These are phyloP conservation scores for Colletotrichum sidae DNA, from an alignment of 2,329 filamentous ascomycete species.

Conservation along the genomic window DNA sequence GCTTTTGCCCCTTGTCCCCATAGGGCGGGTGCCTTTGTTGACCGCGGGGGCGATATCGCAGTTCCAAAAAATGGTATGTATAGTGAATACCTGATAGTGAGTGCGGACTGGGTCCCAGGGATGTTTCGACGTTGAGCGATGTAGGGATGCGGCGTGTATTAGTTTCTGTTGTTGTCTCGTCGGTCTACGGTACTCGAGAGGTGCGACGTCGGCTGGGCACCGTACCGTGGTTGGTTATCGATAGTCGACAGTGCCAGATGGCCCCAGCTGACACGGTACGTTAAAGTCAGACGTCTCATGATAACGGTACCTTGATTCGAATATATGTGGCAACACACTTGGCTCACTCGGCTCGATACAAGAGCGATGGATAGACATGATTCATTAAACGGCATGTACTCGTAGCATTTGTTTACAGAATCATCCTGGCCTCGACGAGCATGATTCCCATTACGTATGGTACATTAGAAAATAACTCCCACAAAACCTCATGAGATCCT, in stretches of 20 bases:
- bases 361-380: background rate
- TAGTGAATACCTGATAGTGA: too few relatives aligned
- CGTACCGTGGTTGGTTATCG: constrained; percentile 23
- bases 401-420: constrained; percentile 36
- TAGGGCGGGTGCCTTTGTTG: background rate
- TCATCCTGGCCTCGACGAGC: constrained; percentile 33
- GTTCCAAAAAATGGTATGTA: background rate
- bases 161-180: background rate
- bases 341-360: constrained; percentile 18
- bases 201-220: constrained; percentile 32
- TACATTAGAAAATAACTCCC: constrained; percentile 34
- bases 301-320: background rate
- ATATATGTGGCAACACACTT: constrained; percentile 27
- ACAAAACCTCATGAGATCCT: constrained; percentile 6
- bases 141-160: constrained; percentile 15
- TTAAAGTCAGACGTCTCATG: background rate
- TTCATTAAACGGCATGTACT: constrained; percentile 33
- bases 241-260: constrained; percentile 13
- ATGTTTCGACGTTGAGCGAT: constrained; percentile 8
- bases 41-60: background rate
- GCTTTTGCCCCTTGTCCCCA: constrained; percentile 1
- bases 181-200: constrained; percentile 8
- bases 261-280: background rate
- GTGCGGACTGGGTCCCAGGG: background rate
- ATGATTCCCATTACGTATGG: constrained; percentile 38